Evolutionary conservation across 2,329 filamentous ascomycete species (phyloP).

Genomic region (Purpureocillium takamizusanense): DNA sequence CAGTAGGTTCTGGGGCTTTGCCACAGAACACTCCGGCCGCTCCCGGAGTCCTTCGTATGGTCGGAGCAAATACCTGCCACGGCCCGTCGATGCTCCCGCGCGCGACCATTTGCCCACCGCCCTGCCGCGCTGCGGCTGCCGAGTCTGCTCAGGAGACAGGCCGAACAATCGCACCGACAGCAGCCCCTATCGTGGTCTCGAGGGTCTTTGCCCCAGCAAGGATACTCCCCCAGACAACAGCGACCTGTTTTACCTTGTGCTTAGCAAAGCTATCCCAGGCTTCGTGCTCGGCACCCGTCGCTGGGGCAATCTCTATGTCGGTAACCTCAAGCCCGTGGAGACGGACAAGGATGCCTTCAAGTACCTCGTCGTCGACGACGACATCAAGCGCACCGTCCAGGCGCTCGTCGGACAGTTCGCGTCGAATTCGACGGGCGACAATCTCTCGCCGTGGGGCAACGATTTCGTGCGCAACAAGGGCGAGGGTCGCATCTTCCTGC

Average conservation of each 20-base stretch:
- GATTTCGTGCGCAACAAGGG: conserved; percentile 43
- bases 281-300: conserved; percentile 35
- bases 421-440: conserved; percentile 20
- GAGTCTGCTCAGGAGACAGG: too few species aligned
- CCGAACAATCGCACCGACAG: background rate
- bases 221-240: conserved; percentile 7
- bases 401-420: conserved; percentile 39
- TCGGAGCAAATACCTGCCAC: too few species aligned
- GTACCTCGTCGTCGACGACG: conserved; percentile 38
- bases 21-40: conserved; percentile 12
- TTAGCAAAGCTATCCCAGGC: conserved; percentile 34
- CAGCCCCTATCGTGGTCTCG: background rate
- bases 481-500: conserved; percentile 39
- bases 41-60: too few species aligned
- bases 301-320: conserved; percentile 34
- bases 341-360: conserved; percentile 40
- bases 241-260: conserved; percentile 34
- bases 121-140: too few species aligned
- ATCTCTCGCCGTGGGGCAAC: conserved; percentile 29
- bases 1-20: conserved; percentile 20
- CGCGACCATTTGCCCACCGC: too few species aligned
- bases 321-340: conserved; percentile 27
- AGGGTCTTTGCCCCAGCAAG: background rate
- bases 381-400: conserved; percentile 37
- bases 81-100: too few species aligned